A percentile compares a stretch with the other conserved stretches of the same genome.
Evolutionary conservation across 768 basidiomycete genomes (phyloP).

Genomic region (Pseudohyphozyma bogoriensis): DNA sequence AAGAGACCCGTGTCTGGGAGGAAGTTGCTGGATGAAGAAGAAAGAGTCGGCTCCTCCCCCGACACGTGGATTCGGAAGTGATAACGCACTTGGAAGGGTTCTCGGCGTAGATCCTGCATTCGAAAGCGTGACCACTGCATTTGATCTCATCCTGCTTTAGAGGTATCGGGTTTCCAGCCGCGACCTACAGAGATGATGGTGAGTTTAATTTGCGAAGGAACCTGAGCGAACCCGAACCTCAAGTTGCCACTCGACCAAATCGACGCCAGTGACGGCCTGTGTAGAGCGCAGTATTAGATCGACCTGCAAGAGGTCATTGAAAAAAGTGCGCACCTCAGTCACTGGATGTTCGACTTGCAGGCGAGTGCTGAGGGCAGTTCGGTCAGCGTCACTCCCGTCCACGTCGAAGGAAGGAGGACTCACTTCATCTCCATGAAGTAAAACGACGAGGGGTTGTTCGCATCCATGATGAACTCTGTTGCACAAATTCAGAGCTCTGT

Average conservation of each 20-base stretch:
- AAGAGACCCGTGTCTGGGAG: conserved; percentile 80
- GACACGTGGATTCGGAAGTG: background rate
- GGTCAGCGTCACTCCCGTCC: background rate
- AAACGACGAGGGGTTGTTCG: conserved; percentile 63
- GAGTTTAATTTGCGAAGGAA: background rate
- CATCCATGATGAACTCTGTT: conserved; percentile 89
- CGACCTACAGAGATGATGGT: conserved; percentile 47
- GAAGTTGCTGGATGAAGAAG: conserved; percentile 47
- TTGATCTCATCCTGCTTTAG: conserved; percentile 67
- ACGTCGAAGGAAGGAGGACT: conserved; percentile 29
- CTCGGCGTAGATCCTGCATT: conserved; percentile 91
- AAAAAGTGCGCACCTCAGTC: conserved; percentile 9
- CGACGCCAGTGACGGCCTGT: conserved; percentile 75
- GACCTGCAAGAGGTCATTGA: background rate
- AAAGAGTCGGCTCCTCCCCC: background rate
- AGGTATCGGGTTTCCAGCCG: conserved; percentile 76
- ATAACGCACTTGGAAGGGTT: conserved; percentile 63
- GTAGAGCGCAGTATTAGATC: background rate
- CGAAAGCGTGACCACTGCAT: conserved; percentile 84
- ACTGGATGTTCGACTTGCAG: conserved; percentile 43
- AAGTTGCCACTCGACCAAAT: conserved; percentile 91
- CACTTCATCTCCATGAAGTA: conserved; percentile 51
- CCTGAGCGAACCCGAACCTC: conserved; percentile 45
- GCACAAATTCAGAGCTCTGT: conserved; percentile 18
- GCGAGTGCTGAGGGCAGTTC: conserved; percentile 35